These are phyloP conservation scores for Leptographium flavum DNA, from an alignment of 2,329 filamentous ascomycete species.

Conservation along the genomic window DNA sequence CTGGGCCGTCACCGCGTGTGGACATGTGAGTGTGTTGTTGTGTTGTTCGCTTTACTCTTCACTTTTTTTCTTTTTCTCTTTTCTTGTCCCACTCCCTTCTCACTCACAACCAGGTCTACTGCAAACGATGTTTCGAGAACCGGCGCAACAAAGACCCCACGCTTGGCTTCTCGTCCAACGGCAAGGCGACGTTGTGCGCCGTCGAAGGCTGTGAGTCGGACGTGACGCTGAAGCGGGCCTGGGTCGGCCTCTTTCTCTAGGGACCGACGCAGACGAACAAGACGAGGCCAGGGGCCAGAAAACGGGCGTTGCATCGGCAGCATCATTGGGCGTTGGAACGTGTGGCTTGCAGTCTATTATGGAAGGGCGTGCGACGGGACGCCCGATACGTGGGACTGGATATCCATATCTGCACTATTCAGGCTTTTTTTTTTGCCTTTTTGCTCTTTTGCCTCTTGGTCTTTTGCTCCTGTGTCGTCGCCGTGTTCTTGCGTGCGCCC, in stretches of 20 bases:
- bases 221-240: slow-evolving; percentile 37
- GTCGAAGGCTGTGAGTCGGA: slow-evolving; percentile 43
- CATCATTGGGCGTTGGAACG: not conserved
- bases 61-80: not conserved
- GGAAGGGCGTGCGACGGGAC: too few relatives aligned
- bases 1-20: slow-evolving; percentile 82
- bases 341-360: not conserved
- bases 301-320: not conserved
- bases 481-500: too few relatives aligned
- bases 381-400: not conserved
- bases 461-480: too few relatives aligned
- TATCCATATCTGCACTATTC: not conserved
- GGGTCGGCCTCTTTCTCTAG: slow-evolving; percentile 47
- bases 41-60: not conserved
- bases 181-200: slow-evolving; percentile 30
- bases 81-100: slow-evolving; percentile 1
- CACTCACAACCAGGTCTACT: slow-evolving; percentile 38
- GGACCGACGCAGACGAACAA: not conserved
- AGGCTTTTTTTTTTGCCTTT: too few relatives aligned
- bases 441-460: too few relatives aligned
- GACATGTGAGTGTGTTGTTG: slow-evolving; percentile 53
- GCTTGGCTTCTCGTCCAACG: slow-evolving; percentile 24
- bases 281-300: not conserved
- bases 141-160: slow-evolving; percentile 22
- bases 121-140: slow-evolving; percentile 45